Evolutionary conservation across 2,329 filamentous ascomycete genomes (phyloP).

Genomic region (Colletotrichum salicis): DNA sequence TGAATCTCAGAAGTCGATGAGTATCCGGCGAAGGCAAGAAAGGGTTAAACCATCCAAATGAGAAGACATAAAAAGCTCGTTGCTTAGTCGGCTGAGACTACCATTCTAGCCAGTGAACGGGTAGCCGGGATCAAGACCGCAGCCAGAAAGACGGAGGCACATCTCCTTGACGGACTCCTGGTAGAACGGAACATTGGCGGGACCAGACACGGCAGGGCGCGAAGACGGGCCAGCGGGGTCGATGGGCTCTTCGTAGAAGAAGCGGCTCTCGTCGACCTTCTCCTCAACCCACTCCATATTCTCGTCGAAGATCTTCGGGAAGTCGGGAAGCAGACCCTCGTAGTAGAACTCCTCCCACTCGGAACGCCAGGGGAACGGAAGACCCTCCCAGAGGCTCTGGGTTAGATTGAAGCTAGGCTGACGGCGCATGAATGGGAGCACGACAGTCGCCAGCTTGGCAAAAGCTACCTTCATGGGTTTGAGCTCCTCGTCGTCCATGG

Average conservation of each 20-base stretch:
- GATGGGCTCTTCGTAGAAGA: not conserved
- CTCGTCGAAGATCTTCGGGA: constrained; percentile 7
- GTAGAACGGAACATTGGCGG: not conserved
- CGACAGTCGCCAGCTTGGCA: constrained; percentile 12
- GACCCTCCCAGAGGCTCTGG: constrained; percentile 13
- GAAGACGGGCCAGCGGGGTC: not conserved
- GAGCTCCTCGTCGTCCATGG: constrained; percentile 1
- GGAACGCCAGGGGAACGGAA: constrained; percentile 33
- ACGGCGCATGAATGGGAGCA: constrained; percentile 28
- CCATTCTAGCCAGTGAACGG: not conserved
- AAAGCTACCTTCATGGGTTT: constrained; percentile 26
- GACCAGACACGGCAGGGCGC: not conserved
- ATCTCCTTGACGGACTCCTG: constrained; percentile 24
- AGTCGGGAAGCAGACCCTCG: constrained; percentile 25
- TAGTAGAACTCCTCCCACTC: constrained; percentile 20
- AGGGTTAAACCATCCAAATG: not conserved
- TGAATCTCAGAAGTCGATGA: not conserved
- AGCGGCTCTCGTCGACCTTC: not conserved
- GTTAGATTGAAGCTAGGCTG: constrained; percentile 13
- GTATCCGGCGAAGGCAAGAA: not conserved
- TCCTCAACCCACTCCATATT: constrained; percentile 18
- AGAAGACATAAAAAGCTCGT: not conserved
- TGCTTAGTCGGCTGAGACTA: not conserved
- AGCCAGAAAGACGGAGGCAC: not conserved
- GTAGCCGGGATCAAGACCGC: constrained; percentile 1